Conservation (phyloP, 2,329 filamentous ascomycete genomes). For the Ilyonectria mors-panacis region DNA sequence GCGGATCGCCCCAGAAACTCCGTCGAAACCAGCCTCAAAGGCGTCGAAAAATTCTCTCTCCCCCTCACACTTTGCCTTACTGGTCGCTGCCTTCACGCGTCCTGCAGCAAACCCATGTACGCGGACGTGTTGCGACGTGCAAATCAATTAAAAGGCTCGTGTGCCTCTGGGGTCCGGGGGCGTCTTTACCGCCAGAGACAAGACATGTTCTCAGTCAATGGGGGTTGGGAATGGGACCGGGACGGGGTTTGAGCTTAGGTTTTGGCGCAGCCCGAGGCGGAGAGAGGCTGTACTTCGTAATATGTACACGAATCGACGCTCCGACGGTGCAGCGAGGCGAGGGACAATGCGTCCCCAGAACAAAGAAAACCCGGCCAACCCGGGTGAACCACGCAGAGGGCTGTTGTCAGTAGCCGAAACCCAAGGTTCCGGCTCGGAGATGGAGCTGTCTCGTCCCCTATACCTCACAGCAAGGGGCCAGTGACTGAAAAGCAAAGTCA, state of each 20-base stretch:
- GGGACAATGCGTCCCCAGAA: conserved; percentile 41
- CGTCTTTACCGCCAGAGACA: conserved; percentile 40
- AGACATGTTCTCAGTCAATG: conserved; percentile 41
- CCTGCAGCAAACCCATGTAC: conserved; percentile 49
- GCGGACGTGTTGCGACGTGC: conserved; percentile 47
- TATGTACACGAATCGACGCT: conserved; percentile 34
- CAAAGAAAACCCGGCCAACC: conserved; percentile 27
- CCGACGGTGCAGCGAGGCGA: conserved; percentile 34
- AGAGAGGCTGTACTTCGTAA: conserved; percentile 31
- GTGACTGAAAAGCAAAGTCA: conserved; percentile 9
- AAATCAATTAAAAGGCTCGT: conserved; percentile 43
- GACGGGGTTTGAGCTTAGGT: conserved; percentile 41
- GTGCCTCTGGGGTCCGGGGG: conserved; percentile 34
- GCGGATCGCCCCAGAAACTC: conserved; percentile 33
- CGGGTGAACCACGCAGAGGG: conserved; percentile 17
- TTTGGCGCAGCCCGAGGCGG: conserved; percentile 34
- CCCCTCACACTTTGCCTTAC: conserved; percentile 39
- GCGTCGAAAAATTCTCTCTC: conserved; percentile 33
- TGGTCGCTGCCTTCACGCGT: conserved; percentile 45
- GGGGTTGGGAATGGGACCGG: conserved; percentile 43
- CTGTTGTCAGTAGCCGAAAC: conserved; percentile 35
- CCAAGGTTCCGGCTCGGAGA: conserved; percentile 32
- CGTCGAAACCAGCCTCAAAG: conserved; percentile 41
- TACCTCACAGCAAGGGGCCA: conserved; percentile 34
- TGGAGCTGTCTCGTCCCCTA: conserved; percentile 41